Evolutionary conservation across 2,329 filamentous ascomycete species (phyloP).

Genomic region (Colletotrichum kahawae): DNA sequence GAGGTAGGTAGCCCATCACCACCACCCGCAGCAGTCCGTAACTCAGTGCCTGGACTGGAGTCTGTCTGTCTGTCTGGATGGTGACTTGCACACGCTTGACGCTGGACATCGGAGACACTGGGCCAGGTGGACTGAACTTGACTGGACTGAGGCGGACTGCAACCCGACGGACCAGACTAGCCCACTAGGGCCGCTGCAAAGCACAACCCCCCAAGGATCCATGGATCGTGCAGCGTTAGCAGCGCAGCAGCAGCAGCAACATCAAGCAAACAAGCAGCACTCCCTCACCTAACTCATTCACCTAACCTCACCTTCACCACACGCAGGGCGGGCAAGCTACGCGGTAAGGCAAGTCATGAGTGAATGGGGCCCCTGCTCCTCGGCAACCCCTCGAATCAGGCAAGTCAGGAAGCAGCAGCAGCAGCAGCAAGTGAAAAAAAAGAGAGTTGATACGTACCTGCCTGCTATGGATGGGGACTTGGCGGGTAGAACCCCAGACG

Average conservation of each 20-base stretch:
- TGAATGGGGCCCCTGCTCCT: not conserved
- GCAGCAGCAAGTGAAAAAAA: not conserved
- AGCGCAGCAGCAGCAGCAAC: not conserved
- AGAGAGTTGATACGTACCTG: slow-evolving; percentile 17
- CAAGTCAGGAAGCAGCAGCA: not conserved
- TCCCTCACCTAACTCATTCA: not conserved
- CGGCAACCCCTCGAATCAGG: not conserved
- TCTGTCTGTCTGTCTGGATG: not conserved
- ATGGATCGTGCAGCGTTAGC: slow-evolving; percentile 2
- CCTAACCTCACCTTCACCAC: not conserved
- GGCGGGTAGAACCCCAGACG: slow-evolving; percentile 1
- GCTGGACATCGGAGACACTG: not conserved
- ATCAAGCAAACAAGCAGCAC: not conserved
- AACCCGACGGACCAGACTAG: slow-evolving; percentile 9
- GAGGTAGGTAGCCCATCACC: not conserved
- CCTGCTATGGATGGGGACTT: not conserved
- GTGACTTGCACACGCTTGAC: not conserved
- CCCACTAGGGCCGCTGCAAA: slow-evolving; percentile 19
- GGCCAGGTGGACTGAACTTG: not conserved
- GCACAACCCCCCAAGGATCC: slow-evolving; percentile 14
- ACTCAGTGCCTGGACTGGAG: not conserved
- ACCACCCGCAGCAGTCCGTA: slow-evolving; percentile 2
- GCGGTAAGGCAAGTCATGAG: not conserved
- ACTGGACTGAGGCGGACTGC: not conserved
- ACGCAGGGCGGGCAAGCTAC: not conserved